Evolutionary conservation across 176 grass and related monocot species (phyloP), one percentile per base, ranked within the genome.

Genomic region (Aegilops longissima): DNA sequence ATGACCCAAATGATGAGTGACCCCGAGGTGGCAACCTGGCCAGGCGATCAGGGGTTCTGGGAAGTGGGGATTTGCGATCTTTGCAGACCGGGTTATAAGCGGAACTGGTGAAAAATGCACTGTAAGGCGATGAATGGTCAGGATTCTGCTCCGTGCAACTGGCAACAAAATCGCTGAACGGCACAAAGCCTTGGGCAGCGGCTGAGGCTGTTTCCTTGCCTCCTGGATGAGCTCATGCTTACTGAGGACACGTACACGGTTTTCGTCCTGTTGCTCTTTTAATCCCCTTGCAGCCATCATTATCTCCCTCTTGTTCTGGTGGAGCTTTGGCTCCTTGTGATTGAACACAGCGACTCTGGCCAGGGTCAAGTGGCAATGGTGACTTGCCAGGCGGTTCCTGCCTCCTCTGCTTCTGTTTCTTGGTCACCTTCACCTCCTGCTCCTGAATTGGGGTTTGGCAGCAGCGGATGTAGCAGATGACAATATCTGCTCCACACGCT

Each of bases 91-190:
- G 61, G 33, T 45, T 59, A 70, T 89, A 89, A 89, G 82, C 59
- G 5, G 82, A 85, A 89, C 6, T 85, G 82, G 44, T 80, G 13
- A 89, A 89, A 11, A 89, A 89, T 66, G 82, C 82, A 6, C 33
- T 77, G 6, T 14, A 75, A 61, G 69, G 77, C 0, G 77, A 56
- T 16, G 68, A 67, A 74, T 85, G 13, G 18, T 80, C 71, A 31
- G 75, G 4, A 2, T 85, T 61, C 8, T 74, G 66, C 35, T 79
- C 67, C 2, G 70, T 73, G 69, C 35, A 72, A n/a, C 69, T 72
- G 35, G 18, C 5, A 72, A 40, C 69, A 72, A 72, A 72, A 72
- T 40, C 20, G 20, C 20, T 40, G 36, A 72, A 72, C 0, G 69
- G 17, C 35, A 76, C 5, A 75, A 89, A 40, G 44, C 44, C 45